A percentile compares a stretch with the other conserved stretches of the same genome.
phyloP scores from a whole-genome alignment of 2,329 filamentous ascomycete species.

The Diaporthe ilicicola region DNA sequence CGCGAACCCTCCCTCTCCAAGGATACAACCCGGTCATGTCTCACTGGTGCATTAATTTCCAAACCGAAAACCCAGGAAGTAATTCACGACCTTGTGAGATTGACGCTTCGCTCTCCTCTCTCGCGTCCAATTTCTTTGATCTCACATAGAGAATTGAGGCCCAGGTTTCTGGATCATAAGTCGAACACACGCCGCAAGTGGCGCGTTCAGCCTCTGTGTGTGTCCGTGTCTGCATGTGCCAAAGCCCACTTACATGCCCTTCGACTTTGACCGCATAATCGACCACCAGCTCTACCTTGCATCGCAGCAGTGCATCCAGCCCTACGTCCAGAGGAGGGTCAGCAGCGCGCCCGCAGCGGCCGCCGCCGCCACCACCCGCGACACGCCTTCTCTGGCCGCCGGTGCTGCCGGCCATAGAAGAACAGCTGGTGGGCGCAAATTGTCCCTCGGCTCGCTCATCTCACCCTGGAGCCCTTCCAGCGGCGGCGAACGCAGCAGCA shows the following conservation, averaged over 20 bases:
- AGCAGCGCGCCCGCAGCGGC: not conserved
- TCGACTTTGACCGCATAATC: slow-evolving; percentile 24
- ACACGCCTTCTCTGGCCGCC: too few species aligned
- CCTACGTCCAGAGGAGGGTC: not conserved
- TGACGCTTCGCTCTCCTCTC: not conserved
- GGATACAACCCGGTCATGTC: slow-evolving; percentile 14
- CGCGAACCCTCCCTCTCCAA: slow-evolving; percentile 3
- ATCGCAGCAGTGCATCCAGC: slow-evolving; percentile 20
- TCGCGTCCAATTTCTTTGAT: not conserved
- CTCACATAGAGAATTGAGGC: not conserved
- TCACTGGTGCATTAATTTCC: slow-evolving; percentile 13
- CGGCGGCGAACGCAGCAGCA: not conserved
- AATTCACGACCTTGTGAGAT: too few species aligned
- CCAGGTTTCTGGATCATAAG: not conserved
- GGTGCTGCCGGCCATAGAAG: not conserved
- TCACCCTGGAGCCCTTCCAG: not conserved
- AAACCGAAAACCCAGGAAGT: not conserved
- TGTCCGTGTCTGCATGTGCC: not conserved
- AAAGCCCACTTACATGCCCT: slow-evolving; percentile 7
- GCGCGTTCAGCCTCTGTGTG: not conserved
- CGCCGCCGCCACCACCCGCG: too few species aligned
- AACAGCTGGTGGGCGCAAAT: not conserved
- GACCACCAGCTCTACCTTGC: slow-evolving; percentile 26
- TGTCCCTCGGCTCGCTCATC: not conserved
- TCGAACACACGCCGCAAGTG: not conserved